These are phyloP conservation scores for Neurospora sp. DNA, from an alignment of 495 filamentous ascomycete species.

Conservation along the genomic window DNA sequence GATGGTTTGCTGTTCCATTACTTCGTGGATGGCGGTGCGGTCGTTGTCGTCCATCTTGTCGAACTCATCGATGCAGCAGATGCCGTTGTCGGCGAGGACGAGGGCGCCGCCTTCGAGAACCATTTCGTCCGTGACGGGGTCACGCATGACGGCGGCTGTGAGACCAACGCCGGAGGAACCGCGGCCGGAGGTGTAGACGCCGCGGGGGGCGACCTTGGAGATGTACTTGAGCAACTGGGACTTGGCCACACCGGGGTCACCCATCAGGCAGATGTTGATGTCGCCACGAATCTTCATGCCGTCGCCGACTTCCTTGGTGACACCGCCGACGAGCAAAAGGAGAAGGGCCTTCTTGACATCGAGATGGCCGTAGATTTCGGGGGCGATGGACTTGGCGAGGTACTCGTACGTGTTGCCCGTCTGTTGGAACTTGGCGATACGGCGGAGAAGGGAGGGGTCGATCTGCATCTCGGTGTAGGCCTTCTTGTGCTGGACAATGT, in stretches of 20 bases:
- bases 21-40: constrained; percentile 96
- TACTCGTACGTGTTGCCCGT: constrained; percentile 91
- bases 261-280: constrained; percentile 98
- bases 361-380: constrained; percentile 91
- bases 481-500: constrained; percentile 93
- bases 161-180: constrained; percentile 95
- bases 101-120: constrained; percentile 93
- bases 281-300: constrained; percentile 98
- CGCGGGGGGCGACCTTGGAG: constrained; percentile 91
- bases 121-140: constrained; percentile 98
- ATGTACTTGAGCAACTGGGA: constrained; percentile 97
- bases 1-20: constrained; percentile 99
- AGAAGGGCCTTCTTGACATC: constrained; percentile 98
- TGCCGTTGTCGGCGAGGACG: constrained; percentile 93
- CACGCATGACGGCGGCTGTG: constrained; percentile 95
- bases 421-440: constrained; percentile 70
- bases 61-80: constrained; percentile 99
- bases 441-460: constrained; percentile 62
- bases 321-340: constrained; percentile 87
- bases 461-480: constrained; percentile 78
- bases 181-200: constrained; percentile 95
- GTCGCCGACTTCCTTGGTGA: constrained; percentile 94
- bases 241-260: constrained; percentile 98
- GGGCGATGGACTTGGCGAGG: constrained; percentile 88
- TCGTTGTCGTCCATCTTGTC: constrained; percentile 99